Evolutionary conservation across 768 basidiomycete genomes (phyloP), one percentile per base, ranked within the genome.

Genomic region (Mycena chlorophos): DNA sequence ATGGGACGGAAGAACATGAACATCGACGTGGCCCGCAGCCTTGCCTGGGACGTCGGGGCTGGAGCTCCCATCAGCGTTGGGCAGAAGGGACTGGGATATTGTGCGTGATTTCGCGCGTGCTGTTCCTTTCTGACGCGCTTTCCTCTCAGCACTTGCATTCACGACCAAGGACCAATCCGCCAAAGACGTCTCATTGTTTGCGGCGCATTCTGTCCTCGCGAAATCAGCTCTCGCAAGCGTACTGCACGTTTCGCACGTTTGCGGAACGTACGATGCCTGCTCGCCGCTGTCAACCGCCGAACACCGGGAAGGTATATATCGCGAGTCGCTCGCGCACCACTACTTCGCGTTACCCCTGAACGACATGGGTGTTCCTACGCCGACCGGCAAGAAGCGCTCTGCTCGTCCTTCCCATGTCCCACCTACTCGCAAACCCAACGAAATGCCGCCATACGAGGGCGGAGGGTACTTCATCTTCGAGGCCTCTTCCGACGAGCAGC

Each of bases 391-490:
- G 37, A 26, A 45, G 50, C 49, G 51, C 40, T n/a, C 47, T 45
- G 39, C 14, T 16, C 25, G 47, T 20, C 3, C 14, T 6, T 17
- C n/a, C 2, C 26, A 6, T 26, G 34, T 26, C 17, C 0, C 38
- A n/a, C 22, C 20, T 13, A 37, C 42, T n/a, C 47, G 42, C 16
- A 25, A 50, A 16, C 20, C 52, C 2, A 23, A 31, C 3, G 30
- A 48, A 2, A n/a, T 39, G 2, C 46, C 31, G 14, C 29, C 12
- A 5, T 63, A 64, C 52, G 49, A 38, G 1, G 64, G 66, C 26
- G 64, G 66, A 23, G 66, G 64, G 5, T 49, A 65, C 60, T 61
- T 67, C 39, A 22, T 67, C 14, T 53, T 67, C 19, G 58, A 60
- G 30, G 51, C 55, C 16, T 47, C 58, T 26, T 54, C 58, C 28